Percentiles rank a stretch among this genome's conserved stretches.
Evolutionary conservation across 345 rosid genomes (phyloP).

Genomic region (Barbarea vulgaris): DNA sequence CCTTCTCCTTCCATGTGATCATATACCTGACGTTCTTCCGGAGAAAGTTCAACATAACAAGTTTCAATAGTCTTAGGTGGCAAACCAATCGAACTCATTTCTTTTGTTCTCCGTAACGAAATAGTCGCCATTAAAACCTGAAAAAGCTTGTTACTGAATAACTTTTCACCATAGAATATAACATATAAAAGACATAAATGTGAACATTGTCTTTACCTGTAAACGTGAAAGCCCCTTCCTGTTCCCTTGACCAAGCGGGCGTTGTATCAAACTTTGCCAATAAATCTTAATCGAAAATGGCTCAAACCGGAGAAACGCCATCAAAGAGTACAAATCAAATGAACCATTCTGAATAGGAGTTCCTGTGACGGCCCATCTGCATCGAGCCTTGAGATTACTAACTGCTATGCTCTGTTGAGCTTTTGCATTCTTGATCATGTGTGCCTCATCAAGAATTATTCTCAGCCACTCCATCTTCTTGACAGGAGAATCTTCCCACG

Average conservation of each 20-base stretch:
- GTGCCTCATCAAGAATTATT: constrained; percentile 93
- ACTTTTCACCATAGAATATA: constrained; percentile 8
- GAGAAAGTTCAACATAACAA: constrained; percentile 65
- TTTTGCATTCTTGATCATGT: constrained; percentile 74
- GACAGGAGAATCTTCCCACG: constrained; percentile 58
- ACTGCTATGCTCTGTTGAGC: constrained; percentile 79
- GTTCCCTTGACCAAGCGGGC: constrained; percentile 63
- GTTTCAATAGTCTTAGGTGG: constrained; percentile 75
- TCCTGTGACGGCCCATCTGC: constrained; percentile 93
- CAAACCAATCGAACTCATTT: constrained; percentile 63
- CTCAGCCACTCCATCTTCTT: constrained; percentile 85
- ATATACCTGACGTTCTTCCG: constrained; percentile 76
- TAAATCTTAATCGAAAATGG: constrained; percentile 81
- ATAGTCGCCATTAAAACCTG: constrained; percentile 76
- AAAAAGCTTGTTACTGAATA: too few species aligned
- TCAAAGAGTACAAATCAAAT: constrained; percentile 71
- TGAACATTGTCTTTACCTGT: constrained; percentile 55
- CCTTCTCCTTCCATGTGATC: constrained; percentile 80
- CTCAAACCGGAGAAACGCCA: constrained; percentile 81
- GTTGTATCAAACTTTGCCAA: constrained; percentile 80
- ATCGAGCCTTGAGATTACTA: constrained; percentile 55
- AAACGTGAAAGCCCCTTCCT: constrained; percentile 65
- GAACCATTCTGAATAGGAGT: constrained; percentile 94
- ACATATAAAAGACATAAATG: too few species aligned
- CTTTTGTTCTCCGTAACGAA: constrained; percentile 87